A percentile compares a stretch with the other conserved stretches of the same genome.
Conservation (phyloP, 164 flowering plant genomes). For the Stephania cephalantha region DNA sequence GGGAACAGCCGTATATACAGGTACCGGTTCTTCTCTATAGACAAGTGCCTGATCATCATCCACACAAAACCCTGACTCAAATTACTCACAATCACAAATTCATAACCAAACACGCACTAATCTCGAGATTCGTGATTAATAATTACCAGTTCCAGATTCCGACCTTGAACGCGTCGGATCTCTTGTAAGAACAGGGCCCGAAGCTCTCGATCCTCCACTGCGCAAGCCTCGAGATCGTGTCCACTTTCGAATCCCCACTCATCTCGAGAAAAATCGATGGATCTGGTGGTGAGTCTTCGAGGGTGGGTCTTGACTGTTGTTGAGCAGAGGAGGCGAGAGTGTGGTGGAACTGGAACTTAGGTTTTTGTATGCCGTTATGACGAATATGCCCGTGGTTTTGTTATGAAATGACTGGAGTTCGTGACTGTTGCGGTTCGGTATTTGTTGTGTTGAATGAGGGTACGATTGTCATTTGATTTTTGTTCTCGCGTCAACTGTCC, state of each 20-base stretch:
- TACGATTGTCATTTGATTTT: neutral
- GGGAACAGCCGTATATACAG: slow-evolving; percentile 68
- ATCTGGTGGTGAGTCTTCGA: neutral
- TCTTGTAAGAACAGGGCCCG: slow-evolving; percentile 62
- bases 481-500: neutral
- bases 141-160: slow-evolving; percentile 91
- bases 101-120: neutral
- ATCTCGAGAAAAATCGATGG: slow-evolving; percentile 3
- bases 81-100: neutral
- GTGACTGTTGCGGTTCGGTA: too few species aligned
- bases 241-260: slow-evolving; percentile 30
- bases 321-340: neutral
- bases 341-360: neutral
- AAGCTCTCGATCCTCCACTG: slow-evolving; percentile 83
- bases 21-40: slow-evolving; percentile 75
- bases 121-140: too few species aligned
- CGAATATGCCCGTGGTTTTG: neutral
- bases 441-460: neutral
- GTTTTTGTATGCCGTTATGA: neutral
- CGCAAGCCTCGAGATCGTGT: slow-evolving; percentile 59
- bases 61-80: neutral
- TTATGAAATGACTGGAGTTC: neutral
- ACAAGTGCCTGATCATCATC: slow-evolving; percentile 46
- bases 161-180: slow-evolving; percentile 78
- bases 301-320: neutral